A percentile compares a stretch with the other conserved stretches of the same genome.
phyloP scores from a whole-genome alignment of 1,284 basidiomycete genomes.

The Ustilago hordei region DNA sequence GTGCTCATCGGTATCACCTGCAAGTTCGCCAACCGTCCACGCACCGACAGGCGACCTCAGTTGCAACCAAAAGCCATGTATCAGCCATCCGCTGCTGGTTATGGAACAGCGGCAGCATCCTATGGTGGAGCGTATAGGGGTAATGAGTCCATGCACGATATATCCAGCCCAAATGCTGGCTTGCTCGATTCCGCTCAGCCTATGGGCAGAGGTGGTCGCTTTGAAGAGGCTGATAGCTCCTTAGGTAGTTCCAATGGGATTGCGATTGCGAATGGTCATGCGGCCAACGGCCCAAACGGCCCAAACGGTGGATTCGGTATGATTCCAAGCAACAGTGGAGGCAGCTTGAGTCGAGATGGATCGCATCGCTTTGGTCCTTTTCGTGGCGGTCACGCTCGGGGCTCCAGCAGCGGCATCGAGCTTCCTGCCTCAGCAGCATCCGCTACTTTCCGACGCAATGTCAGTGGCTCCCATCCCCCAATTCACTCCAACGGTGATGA shows the following conservation, averaged over 20 bases:
- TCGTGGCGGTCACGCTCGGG: constrained; percentile 39
- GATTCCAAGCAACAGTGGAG: constrained; percentile 36
- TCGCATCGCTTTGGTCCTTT: constrained; percentile 23
- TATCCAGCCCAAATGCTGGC: constrained; percentile 36
- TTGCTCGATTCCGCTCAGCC: constrained; percentile 48
- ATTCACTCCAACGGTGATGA: constrained; percentile 25
- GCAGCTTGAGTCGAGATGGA: constrained; percentile 35
- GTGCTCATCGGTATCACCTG: constrained; percentile 45
- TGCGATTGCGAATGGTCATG: constrained; percentile 6
- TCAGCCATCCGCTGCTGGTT: constrained; percentile 54
- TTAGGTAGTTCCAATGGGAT: constrained; percentile 34
- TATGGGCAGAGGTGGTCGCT: constrained; percentile 50
- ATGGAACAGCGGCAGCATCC: constrained; percentile 30
- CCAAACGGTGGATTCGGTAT: constrained; percentile 28
- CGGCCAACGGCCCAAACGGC: not conserved
- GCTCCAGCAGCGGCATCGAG: constrained; percentile 47
- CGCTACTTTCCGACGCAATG: constrained; percentile 48
- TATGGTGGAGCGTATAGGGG: constrained; percentile 8
- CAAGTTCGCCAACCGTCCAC: constrained; percentile 45
- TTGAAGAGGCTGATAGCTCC: constrained; percentile 40
- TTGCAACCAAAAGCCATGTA: constrained; percentile 33
- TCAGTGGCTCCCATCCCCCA: constrained; percentile 45
- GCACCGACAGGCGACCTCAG: constrained; percentile 22
- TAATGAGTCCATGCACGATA: constrained; percentile 37
- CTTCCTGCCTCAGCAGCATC: constrained; percentile 47